phyloP scores from a whole-genome alignment of 2,329 filamentous ascomycete species.

The Paecilomyces sp. region DNA sequence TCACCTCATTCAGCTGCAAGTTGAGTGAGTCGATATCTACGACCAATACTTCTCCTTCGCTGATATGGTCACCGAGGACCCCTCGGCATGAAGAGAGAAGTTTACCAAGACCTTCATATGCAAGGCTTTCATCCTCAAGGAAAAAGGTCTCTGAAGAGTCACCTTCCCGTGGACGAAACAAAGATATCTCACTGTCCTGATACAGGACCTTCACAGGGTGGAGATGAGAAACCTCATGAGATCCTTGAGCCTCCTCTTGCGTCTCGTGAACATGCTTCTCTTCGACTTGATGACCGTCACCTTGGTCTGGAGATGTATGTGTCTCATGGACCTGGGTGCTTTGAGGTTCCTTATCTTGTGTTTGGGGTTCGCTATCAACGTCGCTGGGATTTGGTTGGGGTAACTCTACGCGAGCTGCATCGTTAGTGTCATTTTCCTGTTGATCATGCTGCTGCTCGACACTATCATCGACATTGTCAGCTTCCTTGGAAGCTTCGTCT shows the following conservation, averaged over 20 bases:
- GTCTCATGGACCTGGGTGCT: constrained; percentile 9
- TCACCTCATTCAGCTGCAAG: constrained; percentile 52
- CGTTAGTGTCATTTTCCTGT: constrained; percentile 13
- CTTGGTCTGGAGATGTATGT: constrained; percentile 6
- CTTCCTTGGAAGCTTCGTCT: background rate
- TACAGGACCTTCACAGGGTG: constrained; percentile 51
- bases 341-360: constrained; percentile 10
- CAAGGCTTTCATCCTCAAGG: constrained; percentile 48
- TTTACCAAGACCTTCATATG: constrained; percentile 45
- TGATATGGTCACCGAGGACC: constrained; percentile 49
- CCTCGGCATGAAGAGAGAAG: constrained; percentile 52
- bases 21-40: constrained; percentile 50
- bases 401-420: constrained; percentile 10
- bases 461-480: background rate
- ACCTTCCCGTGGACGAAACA: constrained; percentile 51
- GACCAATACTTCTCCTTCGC: constrained; percentile 51
- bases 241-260: constrained; percentile 2
- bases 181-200: constrained; percentile 47
- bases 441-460: constrained; percentile 3
- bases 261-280: constrained; percentile 3
- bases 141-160: constrained; percentile 51
- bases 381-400: background rate
- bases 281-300: constrained; percentile 1
- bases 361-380: constrained; percentile 3
- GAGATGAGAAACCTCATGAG: constrained; percentile 11